Percentiles rank a stretch among this genome's conserved stretches.
These are phyloP conservation scores for Quercus phellos DNA, from an alignment of 331 rosid genomes.

Conservation along the genomic window DNA sequence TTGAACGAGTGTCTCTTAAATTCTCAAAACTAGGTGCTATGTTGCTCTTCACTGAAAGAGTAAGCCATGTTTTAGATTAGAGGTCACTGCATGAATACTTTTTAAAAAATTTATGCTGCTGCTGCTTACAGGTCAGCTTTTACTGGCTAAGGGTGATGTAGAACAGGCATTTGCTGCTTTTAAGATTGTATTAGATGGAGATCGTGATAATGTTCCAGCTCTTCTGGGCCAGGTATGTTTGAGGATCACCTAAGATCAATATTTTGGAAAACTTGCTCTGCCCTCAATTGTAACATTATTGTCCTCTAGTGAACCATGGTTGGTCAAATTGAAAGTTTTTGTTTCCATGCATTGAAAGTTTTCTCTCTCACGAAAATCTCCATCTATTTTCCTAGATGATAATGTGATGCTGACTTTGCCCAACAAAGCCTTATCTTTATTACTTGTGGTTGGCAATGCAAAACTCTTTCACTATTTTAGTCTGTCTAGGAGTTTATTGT, in stretches of 20 bases:
- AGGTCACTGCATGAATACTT: constrained; percentile 1
- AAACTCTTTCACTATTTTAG: not conserved
- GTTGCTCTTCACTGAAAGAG: constrained; percentile 15
- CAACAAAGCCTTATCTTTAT: not conserved
- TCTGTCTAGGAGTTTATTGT: not conserved
- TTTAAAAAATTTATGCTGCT: constrained; percentile 1
- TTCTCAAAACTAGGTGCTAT: not conserved
- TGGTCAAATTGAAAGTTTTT: not conserved
- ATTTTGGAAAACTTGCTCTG: not conserved
- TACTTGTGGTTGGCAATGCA: not conserved
- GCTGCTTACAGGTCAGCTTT: constrained; percentile 87
- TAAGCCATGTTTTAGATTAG: constrained; percentile 6
- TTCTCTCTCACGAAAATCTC: not conserved
- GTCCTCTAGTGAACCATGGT: not conserved
- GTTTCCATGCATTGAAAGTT: not conserved
- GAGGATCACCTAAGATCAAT: not conserved
- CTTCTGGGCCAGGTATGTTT: constrained; percentile 83
- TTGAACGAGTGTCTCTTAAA: constrained; percentile 1
- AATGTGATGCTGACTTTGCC: not conserved
- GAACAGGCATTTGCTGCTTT: constrained; percentile 96
- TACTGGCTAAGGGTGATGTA: constrained; percentile 90
- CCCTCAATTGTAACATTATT: not conserved
- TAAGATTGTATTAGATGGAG: constrained; percentile 93
- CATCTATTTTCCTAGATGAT: not conserved
- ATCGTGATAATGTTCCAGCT: constrained; percentile 91